Base-by-base conservation (phyloP, 164 flowering plant genomes). In the Litsea cubeba region DNA sequence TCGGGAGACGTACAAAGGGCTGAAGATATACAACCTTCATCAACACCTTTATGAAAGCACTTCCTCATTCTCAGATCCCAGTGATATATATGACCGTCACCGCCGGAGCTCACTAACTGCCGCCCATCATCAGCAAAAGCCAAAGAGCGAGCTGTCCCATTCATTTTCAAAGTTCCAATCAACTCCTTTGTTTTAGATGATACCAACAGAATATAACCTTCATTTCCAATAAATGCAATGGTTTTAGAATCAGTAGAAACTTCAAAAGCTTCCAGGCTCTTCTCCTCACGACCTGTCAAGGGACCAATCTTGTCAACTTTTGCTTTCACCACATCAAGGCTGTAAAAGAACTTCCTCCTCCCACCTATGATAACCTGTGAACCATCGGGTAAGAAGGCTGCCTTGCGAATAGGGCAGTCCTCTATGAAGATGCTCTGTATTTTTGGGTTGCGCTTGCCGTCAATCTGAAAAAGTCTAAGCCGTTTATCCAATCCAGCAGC, bases 151-250 rank as follows among this genome's bases (percentile, higher is more conserved):
- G 81, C 91, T 18, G 92, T 88, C 11, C 99, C 99, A 76, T 95
- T 95, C 99, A 95, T 95, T 84, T 95, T 95, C 24, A 93, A 75
- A 22, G 99, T 95, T 69, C 97, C 97, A 24, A 95, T 87, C 22
- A 93, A 82, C 76, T 89, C 89, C 81, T 90, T 91, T 20, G 99
- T 91, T 78, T 83, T 89, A 63, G 95, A 71, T 14, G 99, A 95
- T 51, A 95, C 97, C 79, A 95, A 66, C 70, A 95, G 79, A 76
- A 95, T 91, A 74, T 90, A 90, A 69, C 98, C 99, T 81, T 90
- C 96, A 79, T 89, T 89, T 62, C 99, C 99, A 70, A 87, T 76
- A 74, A 95, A 93, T 1, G 99, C 98, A 72, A 95, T 88, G 6
- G 87, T 90, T 8, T 82, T 82, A 71, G 98, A 93, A 81, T 93